Conservation (phyloP, 164 flowering plant genomes). For the Liriodendron chinense region DNA sequence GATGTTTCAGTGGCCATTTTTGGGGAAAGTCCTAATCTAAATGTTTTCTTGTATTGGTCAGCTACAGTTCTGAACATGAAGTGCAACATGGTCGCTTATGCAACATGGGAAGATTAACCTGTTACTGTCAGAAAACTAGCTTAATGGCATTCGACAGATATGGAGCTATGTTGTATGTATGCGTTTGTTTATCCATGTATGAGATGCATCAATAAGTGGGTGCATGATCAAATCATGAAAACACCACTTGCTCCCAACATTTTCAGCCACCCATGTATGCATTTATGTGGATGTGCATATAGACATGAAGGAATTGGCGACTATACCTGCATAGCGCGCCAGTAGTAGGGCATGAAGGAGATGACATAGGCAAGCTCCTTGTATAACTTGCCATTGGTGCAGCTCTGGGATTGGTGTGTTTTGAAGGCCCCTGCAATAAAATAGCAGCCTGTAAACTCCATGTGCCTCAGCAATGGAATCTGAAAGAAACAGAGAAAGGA, state of each 20-base stretch:
- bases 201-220: no score
- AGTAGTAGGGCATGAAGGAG: constrained; percentile 89
- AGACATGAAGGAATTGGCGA: not conserved
- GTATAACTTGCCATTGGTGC: constrained; percentile 64
- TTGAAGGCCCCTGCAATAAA: constrained; percentile 69
- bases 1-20: no score
- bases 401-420: constrained; percentile 58
- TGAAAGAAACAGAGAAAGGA: constrained; percentile 19
- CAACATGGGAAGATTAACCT: no score
- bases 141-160: no score
- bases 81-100: constrained; percentile 1
- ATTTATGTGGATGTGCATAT: not conserved
- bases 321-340: constrained; percentile 99
- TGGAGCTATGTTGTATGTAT: no score
- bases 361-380: constrained; percentile 82
- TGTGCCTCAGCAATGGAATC: constrained; percentile 87
- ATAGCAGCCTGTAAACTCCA: constrained; percentile 90
- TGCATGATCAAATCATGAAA: not conserved
- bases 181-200: no score
- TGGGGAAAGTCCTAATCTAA: no score
- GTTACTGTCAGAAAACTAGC: no score
- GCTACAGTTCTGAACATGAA: not conserved
- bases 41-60: not conserved
- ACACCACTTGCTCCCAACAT: not conserved
- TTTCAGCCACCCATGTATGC: not conserved